Evolutionary conservation across 2,329 filamentous ascomycete species (phyloP).

Genomic region (Aspergillus puulaauensis): DNA sequence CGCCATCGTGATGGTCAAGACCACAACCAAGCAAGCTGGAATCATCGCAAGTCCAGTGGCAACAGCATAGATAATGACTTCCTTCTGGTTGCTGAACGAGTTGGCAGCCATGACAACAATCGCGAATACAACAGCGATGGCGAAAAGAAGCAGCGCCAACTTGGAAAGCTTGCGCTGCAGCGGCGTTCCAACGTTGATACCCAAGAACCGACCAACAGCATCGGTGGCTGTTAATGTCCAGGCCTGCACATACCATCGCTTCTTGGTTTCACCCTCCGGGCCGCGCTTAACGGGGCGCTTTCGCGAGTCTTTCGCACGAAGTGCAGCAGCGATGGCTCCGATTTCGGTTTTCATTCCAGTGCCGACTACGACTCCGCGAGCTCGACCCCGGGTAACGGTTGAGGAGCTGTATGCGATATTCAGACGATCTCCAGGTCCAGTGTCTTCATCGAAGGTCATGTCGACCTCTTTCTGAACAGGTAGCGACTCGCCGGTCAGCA

Average conservation of each 20-base stretch:
- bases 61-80: conserved; percentile 66
- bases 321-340: conserved; percentile 62
- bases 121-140: conserved; percentile 65
- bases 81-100: conserved; percentile 52
- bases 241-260: conserved; percentile 54
- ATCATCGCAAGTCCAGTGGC: conserved; percentile 62
- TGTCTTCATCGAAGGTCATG: conserved; percentile 47
- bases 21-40: conserved; percentile 62
- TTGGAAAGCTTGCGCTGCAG: conserved; percentile 68
- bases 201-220: conserved; percentile 63
- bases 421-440: conserved; percentile 59
- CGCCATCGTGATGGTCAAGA: conserved; percentile 67
- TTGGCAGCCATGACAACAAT: conserved; percentile 69
- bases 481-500: conserved; percentile 62
- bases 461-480: conserved; percentile 57
- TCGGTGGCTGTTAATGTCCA: conserved; percentile 56
- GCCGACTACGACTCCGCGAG: conserved; percentile 59
- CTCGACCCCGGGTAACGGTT: conserved; percentile 61
- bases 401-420: conserved; percentile 65
- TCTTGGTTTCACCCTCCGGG: conserved; percentile 49
- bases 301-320: conserved; percentile 60
- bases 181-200: conserved; percentile 68
- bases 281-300: conserved; percentile 54
- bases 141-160: conserved; percentile 66
- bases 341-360: conserved; percentile 65